Evolutionary conservation across 1,284 basidiomycete genomes (phyloP).

Genomic region (Pseudozyma sp.): DNA sequence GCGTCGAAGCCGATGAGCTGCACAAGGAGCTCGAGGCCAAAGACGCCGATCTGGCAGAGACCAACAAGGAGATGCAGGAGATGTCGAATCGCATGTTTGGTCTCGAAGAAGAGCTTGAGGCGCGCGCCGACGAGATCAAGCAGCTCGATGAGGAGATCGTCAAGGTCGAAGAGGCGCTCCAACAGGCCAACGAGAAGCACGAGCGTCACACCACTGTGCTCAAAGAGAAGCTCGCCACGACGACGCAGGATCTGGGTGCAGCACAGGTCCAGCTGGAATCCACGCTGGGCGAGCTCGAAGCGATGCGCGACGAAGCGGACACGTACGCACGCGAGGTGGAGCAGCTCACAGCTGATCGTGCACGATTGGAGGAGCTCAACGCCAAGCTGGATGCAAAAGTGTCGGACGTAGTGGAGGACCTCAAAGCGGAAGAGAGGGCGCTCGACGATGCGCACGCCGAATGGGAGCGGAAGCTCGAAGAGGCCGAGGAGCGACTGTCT

Average conservation of each 20-base stretch:
- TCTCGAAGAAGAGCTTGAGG: constrained; percentile 53
- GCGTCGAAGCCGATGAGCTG: constrained; percentile 48
- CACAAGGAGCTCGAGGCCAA: constrained; percentile 47
- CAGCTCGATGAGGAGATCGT: constrained; percentile 72
- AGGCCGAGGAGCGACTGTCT: constrained; percentile 53
- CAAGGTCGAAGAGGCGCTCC: constrained; percentile 77
- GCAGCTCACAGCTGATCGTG: constrained; percentile 44
- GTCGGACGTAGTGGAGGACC: constrained; percentile 69
- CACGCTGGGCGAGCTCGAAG: constrained; percentile 50
- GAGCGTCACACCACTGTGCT: constrained; percentile 52
- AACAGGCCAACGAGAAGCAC: constrained; percentile 70
- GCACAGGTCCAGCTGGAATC: constrained; percentile 40
- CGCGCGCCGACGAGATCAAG: constrained; percentile 71
- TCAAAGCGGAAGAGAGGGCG: constrained; percentile 70
- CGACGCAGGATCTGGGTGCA: constrained; percentile 33
- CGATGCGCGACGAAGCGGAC: constrained; percentile 50
- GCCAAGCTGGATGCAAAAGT: constrained; percentile 63
- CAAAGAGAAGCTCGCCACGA: constrained; percentile 45
- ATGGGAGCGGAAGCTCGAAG: constrained; percentile 69
- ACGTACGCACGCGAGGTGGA: constrained; percentile 44
- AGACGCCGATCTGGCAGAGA: constrained; percentile 70
- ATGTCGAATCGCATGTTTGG: constrained; percentile 62
- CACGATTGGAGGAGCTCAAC: constrained; percentile 51
- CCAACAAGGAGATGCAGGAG: constrained; percentile 75
- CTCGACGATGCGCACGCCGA: constrained; percentile 68